phyloP scores from a whole-genome alignment of 305 asterid genomes.

The Solanum hybrid region DNA sequence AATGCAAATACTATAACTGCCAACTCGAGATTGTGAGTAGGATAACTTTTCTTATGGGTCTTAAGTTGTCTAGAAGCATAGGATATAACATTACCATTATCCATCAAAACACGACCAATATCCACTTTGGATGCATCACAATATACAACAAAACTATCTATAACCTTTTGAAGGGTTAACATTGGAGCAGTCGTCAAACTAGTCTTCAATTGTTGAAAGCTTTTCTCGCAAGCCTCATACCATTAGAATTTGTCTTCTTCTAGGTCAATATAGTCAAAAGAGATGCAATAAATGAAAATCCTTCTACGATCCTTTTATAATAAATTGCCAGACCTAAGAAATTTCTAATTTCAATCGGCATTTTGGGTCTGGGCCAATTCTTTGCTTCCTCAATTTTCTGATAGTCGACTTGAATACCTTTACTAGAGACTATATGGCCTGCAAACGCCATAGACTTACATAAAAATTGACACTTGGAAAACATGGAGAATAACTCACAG shows the following conservation, averaged over 20 bases:
- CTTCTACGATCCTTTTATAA: neutral
- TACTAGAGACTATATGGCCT: neutral
- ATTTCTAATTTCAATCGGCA: neutral
- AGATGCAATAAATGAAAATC: neutral
- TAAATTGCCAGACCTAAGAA: neutral
- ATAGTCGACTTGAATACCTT: neutral
- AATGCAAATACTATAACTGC: neutral
- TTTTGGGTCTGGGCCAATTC: neutral
- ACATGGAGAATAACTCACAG: neutral
- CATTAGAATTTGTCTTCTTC: neutral
- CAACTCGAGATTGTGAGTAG: neutral
- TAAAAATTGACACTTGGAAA: neutral
- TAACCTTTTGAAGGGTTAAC: neutral
- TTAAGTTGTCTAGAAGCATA: neutral
- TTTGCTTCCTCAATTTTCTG: neutral
- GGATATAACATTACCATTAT: neutral
- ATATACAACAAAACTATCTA: neutral
- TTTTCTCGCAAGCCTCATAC: neutral
- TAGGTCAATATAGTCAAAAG: neutral
- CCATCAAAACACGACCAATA: neutral
- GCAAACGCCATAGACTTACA: neutral
- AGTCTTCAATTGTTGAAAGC: neutral
- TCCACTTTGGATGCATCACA: neutral
- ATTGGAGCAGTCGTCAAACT: neutral
- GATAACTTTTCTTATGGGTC: neutral